A percentile compares a stretch with the other conserved stretches of the same genome.
Evolutionary conservation across 73 alveolate genomes (phyloP).

Genomic region (Tetrahymena elliotti): DNA sequence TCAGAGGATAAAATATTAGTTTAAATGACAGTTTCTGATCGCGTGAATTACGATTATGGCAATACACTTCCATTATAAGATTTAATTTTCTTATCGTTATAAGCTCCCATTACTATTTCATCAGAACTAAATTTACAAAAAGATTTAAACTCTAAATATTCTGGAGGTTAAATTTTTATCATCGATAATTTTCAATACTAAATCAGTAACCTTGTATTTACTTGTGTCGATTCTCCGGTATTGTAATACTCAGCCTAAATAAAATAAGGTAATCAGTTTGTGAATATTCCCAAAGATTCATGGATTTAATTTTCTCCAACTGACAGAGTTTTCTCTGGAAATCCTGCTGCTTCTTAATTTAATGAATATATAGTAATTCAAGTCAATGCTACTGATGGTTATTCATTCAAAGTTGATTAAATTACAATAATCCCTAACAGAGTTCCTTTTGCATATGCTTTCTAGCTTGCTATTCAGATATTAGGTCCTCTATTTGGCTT

Average conservation of each 20-base stretch:
- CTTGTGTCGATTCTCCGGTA: neutral
- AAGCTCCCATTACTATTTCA: neutral
- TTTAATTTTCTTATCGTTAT: neutral
- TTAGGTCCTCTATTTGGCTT: neutral
- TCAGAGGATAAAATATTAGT: neutral
- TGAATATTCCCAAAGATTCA: neutral
- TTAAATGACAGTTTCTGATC: neutral
- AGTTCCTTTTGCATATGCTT: neutral
- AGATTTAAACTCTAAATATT: neutral
- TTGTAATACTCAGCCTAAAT: neutral
- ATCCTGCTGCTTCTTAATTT: neutral
- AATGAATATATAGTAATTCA: neutral
- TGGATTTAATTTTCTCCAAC: neutral
- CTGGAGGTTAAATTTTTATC: neutral
- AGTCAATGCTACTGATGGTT: neutral
- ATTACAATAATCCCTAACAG: neutral
- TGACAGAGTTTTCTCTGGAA: neutral
- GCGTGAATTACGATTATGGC: neutral
- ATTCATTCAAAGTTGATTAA: neutral
- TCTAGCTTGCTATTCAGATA: neutral
- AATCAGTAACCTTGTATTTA: neutral
- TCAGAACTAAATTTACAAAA: neutral
- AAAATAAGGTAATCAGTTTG: neutral
- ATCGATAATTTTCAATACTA: neutral
- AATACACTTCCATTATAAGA: no score